Evolutionary conservation across 2,329 filamentous ascomycete species (phyloP).

Genomic region (Chrysosporium queenslandicum): DNA sequence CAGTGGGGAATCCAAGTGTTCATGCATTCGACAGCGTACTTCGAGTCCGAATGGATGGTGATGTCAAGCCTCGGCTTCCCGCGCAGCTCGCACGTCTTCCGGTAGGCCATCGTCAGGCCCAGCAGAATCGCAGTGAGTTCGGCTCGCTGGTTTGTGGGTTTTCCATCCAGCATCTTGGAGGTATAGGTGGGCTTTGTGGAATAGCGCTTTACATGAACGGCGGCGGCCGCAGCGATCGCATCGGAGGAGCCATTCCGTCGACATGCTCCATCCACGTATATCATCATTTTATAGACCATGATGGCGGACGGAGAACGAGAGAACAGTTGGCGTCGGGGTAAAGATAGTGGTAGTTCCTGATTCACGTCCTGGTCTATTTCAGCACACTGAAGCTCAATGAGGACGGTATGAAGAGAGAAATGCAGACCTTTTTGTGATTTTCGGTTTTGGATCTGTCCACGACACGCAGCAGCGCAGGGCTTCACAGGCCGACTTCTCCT

Average conservation of each 20-base stretch:
- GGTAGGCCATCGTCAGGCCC: conserved; percentile 42
- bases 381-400: no score
- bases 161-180: background rate
- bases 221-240: conserved; percentile 27
- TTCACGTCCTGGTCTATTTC: no score
- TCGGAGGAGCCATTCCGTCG: conserved; percentile 23
- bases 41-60: conserved; percentile 30
- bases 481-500: no score
- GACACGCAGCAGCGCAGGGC: no score
- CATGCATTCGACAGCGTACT: conserved; percentile 30
- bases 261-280: conserved; percentile 30
- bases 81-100: conserved; percentile 17
- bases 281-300: conserved; percentile 30
- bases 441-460: no score
- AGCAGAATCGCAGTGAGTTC: conserved; percentile 36
- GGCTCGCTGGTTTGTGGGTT: conserved; percentile 29
- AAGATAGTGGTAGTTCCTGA: background rate
- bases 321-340: background rate
- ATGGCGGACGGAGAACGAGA: background rate
- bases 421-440: no score
- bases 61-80: conserved; percentile 19
- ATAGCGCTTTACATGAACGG: conserved; percentile 17
- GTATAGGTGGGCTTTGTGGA: background rate
- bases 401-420: no score
- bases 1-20: conserved; percentile 27